Conservation (phyloP, 805 yeast species). For the Cyberlindnera bimundalis region DNA sequence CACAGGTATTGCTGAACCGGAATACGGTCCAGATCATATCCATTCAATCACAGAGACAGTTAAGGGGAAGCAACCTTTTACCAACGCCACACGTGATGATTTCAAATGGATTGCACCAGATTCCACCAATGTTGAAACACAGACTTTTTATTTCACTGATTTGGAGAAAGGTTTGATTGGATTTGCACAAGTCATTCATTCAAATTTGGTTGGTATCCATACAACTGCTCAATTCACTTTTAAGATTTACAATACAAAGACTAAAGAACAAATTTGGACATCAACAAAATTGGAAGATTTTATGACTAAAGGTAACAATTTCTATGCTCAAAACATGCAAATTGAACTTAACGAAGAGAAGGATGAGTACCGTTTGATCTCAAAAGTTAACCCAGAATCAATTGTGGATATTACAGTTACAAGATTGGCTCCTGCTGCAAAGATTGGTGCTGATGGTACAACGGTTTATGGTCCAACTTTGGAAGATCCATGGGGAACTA, state of each 20-base stretch:
- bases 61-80: conserved; percentile 52
- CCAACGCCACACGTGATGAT: conserved; percentile 61
- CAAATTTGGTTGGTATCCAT: conserved; percentile 83
- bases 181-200: conserved; percentile 92
- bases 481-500: conserved; percentile 90
- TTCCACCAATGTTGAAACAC: conserved; percentile 92
- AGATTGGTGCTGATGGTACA: conserved; percentile 84
- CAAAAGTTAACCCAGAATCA: conserved; percentile 66
- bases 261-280: conserved; percentile 67
- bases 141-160: conserved; percentile 81
- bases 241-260: conserved; percentile 59
- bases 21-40: conserved; percentile 89
- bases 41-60: conserved; percentile 73
- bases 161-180: conserved; percentile 64
- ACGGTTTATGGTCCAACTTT: conserved; percentile 84
- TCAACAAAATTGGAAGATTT: conserved; percentile 85
- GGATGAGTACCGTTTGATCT: conserved; percentile 50
- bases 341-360: conserved; percentile 58
- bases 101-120: conserved; percentile 71
- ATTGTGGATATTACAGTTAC: conserved; percentile 64
- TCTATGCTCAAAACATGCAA: conserved; percentile 70
- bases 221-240: conserved; percentile 94
- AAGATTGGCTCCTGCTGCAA: conserved; percentile 72
- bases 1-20: conserved; percentile 97
- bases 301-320: conserved; percentile 66